phyloP scores from a whole-genome alignment of 176 grass and related monocot species.

The Calamus simplicifolius region DNA sequence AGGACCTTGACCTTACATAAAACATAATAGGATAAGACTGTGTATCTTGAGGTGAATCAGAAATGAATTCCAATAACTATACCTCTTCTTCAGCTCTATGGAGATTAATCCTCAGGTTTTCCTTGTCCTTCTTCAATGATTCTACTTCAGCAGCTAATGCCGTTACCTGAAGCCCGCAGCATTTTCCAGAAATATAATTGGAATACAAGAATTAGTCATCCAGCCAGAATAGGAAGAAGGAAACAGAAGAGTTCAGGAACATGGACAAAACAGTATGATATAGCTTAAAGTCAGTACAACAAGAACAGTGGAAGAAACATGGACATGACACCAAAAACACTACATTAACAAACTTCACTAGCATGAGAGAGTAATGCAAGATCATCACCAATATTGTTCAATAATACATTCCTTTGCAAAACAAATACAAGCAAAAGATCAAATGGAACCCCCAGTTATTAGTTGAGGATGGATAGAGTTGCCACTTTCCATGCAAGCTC shows the following conservation, averaged over 20 bases:
- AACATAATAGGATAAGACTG: constrained; percentile 2
- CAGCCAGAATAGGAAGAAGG: not conserved
- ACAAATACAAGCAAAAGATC: no score
- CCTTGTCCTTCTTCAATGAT: constrained; percentile 64
- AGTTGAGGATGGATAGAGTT: no score
- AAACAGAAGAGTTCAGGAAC: not conserved
- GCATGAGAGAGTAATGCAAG: no score
- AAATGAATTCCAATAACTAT: not conserved
- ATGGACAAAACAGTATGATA: no score
- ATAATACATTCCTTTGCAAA: no score
- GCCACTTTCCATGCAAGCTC: no score
- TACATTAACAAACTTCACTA: no score
- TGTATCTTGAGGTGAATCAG: not conserved
- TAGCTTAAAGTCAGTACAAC: no score
- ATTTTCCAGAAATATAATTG: not conserved
- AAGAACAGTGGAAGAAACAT: no score
- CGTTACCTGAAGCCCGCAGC: constrained; percentile 21
- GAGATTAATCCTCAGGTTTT: constrained; percentile 58
- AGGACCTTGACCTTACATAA: constrained; percentile 46
- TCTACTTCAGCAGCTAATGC: constrained; percentile 36
- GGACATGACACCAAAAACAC: no score
- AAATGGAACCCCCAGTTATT: no score
- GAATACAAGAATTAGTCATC: not conserved
- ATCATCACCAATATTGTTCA: no score
- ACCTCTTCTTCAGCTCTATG: constrained; percentile 86